phyloP scores from a whole-genome alignment of 176 grass and related monocot genomes.

The Oryza punctata region DNA sequence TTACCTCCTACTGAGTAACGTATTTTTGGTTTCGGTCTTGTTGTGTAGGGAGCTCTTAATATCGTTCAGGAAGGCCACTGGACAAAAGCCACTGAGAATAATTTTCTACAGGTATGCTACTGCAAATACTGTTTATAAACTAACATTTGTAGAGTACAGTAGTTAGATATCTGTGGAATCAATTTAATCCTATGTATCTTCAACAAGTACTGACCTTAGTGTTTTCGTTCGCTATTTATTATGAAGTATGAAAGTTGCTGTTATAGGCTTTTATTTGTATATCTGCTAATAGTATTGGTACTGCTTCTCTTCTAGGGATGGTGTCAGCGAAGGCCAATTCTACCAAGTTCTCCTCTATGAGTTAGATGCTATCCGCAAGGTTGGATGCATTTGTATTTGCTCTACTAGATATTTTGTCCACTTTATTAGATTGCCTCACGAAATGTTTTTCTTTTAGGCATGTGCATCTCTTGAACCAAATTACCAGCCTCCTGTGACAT shows the following conservation, averaged over 20 bases:
- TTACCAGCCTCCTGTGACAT: conserved; percentile 98
- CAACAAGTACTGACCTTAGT: conserved; percentile 30
- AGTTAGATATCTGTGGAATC: background rate
- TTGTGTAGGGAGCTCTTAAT: conserved; percentile 88
- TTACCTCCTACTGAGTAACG: background rate
- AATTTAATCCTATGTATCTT: conserved; percentile 38
- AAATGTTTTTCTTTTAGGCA: conserved; percentile 60
- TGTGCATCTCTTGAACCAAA: conserved; percentile 98
- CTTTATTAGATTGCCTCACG: conserved; percentile 10
- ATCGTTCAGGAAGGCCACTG: conserved; percentile 96
- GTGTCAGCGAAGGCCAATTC: conserved; percentile 98
- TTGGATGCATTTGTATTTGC: conserved; percentile 34
- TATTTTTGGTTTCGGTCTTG: conserved; percentile 9
- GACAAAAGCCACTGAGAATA: conserved; percentile 93
- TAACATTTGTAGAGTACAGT: background rate
- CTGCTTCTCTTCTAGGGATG: conserved; percentile 64
- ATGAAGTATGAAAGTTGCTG: background rate
- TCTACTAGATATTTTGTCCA: background rate
- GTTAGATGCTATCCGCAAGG: conserved; percentile 99
- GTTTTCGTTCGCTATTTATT: background rate
- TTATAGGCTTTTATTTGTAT: background rate
- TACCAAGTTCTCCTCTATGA: conserved; percentile 99
- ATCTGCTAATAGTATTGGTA: conserved; percentile 11
- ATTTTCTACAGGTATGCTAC: conserved; percentile 88
- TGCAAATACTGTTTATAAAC: background rate